Evolutionary conservation across 106 monocot genomes (phyloP).

Genomic region (Chionographis japonica): DNA sequence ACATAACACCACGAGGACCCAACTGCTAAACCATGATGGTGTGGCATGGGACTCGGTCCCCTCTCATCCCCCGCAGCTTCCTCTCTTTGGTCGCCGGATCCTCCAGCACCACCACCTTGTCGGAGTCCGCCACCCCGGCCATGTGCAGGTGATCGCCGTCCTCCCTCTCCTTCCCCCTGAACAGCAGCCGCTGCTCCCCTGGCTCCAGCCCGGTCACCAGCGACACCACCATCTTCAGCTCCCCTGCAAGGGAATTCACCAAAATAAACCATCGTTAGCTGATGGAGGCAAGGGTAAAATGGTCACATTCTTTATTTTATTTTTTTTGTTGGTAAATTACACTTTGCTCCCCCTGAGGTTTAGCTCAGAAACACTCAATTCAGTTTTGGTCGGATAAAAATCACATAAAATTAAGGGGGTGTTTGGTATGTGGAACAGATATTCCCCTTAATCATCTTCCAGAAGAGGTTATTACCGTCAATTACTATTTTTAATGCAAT

Average conservation of each 20-base stretch:
- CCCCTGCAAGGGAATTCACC: slow-evolving; percentile 20
- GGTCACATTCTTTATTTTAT: too few species aligned
- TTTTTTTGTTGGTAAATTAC: too few species aligned
- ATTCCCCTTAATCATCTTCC: too few species aligned
- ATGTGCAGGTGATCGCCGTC: slow-evolving; percentile 65
- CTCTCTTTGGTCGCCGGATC: slow-evolving; percentile 61
- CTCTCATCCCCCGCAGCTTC: slow-evolving; percentile 30
- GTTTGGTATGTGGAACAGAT: too few species aligned
- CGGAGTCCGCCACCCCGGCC: slow-evolving; percentile 43
- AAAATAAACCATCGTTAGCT: background rate
- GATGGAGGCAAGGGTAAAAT: background rate
- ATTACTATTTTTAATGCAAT: too few species aligned
- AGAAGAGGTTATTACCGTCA: too few species aligned
- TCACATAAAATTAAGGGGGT: too few species aligned
- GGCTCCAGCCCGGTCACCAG: slow-evolving; percentile 57
- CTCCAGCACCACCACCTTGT: slow-evolving; percentile 57
- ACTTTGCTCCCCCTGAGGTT: too few species aligned
- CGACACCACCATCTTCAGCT: slow-evolving; percentile 42
- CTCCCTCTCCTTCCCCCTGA: slow-evolving; percentile 64
- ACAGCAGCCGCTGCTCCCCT: slow-evolving; percentile 47
- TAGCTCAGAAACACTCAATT: too few species aligned
- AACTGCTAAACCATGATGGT: slow-evolving; percentile 13
- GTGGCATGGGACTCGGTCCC: slow-evolving; percentile 14
- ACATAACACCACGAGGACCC: too few species aligned
- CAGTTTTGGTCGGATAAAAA: too few species aligned